Evolutionary conservation across 2,329 filamentous ascomycete species (phyloP).

Genomic region (Gaeumannomyces sp.): DNA sequence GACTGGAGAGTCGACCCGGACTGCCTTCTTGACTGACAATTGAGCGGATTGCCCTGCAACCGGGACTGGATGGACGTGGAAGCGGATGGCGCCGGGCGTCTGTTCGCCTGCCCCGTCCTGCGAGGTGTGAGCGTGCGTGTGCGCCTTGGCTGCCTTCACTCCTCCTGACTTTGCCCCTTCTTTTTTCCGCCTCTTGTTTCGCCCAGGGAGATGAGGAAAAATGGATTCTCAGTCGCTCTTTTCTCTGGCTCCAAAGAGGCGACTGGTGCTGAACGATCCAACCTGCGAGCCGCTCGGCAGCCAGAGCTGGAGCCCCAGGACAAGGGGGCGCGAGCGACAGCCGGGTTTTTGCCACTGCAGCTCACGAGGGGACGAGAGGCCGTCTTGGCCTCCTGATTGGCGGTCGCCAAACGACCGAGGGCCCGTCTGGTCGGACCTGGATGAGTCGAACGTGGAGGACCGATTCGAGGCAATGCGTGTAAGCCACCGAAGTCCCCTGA

Average conservation of each 20-base stretch:
- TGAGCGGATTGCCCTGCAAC: not conserved
- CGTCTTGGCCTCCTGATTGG: not conserved
- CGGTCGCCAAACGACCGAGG: not conserved
- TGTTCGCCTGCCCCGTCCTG: not conserved
- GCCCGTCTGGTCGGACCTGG: not conserved
- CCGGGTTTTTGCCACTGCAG: slow-evolving; percentile 3
- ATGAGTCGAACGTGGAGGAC: not conserved
- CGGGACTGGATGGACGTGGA: not conserved
- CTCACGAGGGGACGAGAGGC: not conserved
- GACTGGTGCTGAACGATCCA: not conserved
- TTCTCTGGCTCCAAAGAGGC: not conserved
- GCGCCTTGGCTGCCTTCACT: not conserved
- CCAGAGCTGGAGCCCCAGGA: not conserved
- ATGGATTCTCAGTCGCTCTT: not conserved
- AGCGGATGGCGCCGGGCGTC: not conserved
- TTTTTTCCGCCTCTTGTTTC: not conserved
- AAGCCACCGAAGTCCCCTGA: not conserved
- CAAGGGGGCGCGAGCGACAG: not conserved
- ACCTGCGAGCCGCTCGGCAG: not conserved
- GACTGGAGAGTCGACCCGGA: not conserved
- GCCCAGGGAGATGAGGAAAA: not conserved
- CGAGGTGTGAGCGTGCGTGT: too few species aligned
- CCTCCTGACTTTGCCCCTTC: not conserved
- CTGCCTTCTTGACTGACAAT: not conserved
- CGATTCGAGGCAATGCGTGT: not conserved